phyloP scores from a whole-genome alignment of 2,329 filamentous ascomycete genomes.

The Endoconidiophora polonica region DNA sequence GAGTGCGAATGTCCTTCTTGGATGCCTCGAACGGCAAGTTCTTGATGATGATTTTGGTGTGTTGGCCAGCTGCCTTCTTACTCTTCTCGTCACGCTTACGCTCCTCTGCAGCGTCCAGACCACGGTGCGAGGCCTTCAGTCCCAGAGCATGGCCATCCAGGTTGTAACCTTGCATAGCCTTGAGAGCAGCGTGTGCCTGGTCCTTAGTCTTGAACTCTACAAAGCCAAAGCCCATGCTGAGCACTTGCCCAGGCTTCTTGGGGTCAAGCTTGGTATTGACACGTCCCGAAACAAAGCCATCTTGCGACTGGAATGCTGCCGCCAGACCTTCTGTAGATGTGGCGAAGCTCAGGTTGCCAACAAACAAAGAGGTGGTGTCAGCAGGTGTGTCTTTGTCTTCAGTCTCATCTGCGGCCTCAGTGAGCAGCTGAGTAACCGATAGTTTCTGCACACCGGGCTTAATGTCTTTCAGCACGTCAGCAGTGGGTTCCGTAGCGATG shows the following conservation, averaged over 20 bases:
- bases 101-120: slow-evolving; percentile 74
- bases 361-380: slow-evolving; percentile 62
- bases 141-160: slow-evolving; percentile 77
- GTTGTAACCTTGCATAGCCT: slow-evolving; percentile 73
- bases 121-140: slow-evolving; percentile 76
- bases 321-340: slow-evolving; percentile 64
- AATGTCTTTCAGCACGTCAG: slow-evolving; percentile 18
- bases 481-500: slow-evolving; percentile 16
- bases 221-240: slow-evolving; percentile 97
- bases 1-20: slow-evolving; percentile 75
- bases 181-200: slow-evolving; percentile 62
- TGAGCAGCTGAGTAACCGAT: slow-evolving; percentile 46
- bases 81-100: slow-evolving; percentile 65
- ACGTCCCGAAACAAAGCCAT: slow-evolving; percentile 74
- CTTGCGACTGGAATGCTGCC: slow-evolving; percentile 62
- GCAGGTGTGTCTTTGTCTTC: slow-evolving; percentile 36
- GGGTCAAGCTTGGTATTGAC: slow-evolving; percentile 89
- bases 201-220: slow-evolving; percentile 68
- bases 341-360: slow-evolving; percentile 84
- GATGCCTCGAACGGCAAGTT: slow-evolving; percentile 92
- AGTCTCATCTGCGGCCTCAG: slow-evolving; percentile 37
- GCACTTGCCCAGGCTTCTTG: slow-evolving; percentile 71
- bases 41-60: slow-evolving; percentile 93
- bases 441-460: slow-evolving; percentile 39
- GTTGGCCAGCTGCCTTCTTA: slow-evolving; percentile 59